Base-by-base conservation (phyloP, 768 basidiomycete genomes). In the Albatrellus ellisii region DNA sequence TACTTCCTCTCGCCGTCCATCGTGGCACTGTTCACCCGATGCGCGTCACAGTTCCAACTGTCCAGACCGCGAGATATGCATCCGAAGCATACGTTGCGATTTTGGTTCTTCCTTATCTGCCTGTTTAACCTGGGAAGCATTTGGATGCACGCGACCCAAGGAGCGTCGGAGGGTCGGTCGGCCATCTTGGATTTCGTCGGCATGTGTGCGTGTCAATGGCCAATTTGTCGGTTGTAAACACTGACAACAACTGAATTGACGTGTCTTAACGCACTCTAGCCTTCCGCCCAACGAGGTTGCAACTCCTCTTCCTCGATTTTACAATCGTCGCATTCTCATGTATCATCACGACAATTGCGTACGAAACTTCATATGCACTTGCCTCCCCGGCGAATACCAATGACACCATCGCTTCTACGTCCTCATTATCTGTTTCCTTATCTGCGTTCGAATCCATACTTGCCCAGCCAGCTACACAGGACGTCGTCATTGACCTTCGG, bases 141-240 rank as follows among this genome's bases (percentile, higher is more conserved):
- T 27, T 82, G 77, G 73, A 62, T 61, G 26, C 85, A 88, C 51
- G 63, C 69, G 42, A 64, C 62, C 24, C 57, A 66, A 28, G 70
- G 72, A 4, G 60, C 72, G 40, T 56, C 66, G 22, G 70, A 77
- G 43, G 74, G 75, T n/a, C 67, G 77, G 50, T 63, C 72, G 8
- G 59, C 85, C 52, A 58, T 88, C 26, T 72, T 88, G 46, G 84
- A 87, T 56, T 87, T 87, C 53, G 70, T 87, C 44, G 84, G 85
- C 42, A 67, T 76, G 66, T 73, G 85, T 86, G 51, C 38, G 77
- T 67, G 10, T 9, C 36, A 21, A 27, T 20, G 8, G 28, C 3
- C 6, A 39, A 15, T 43, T 29, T 21, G 12, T 14, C 11, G 21
- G 32, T 20, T 39, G 36, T 17, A 43, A 20, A 27, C n/a, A n/a